Conservation (phyloP, 345 rosid genomes). For the Psidium guajava region DNA sequence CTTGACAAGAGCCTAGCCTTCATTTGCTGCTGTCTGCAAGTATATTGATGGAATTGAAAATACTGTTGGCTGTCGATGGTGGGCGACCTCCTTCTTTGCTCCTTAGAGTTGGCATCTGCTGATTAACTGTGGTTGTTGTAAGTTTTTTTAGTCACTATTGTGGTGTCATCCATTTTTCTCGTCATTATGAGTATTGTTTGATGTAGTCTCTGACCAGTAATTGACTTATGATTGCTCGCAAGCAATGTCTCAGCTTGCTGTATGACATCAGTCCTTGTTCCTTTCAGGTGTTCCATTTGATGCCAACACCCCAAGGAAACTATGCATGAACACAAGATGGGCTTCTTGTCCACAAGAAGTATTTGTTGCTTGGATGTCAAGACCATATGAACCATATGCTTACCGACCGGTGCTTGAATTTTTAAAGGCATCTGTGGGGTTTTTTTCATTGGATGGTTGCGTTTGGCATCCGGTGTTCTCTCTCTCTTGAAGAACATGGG, state of each 20-base stretch:
- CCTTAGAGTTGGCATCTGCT: not conserved
- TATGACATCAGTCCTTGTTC: not conserved
- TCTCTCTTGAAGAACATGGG: not conserved
- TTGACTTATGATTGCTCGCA: not conserved
- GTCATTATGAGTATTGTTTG: not conserved
- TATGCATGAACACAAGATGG: conserved; percentile 43
- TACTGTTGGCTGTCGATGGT: not conserved
- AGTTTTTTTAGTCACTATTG: not conserved
- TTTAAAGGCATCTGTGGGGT: not conserved
- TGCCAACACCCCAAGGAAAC: conserved; percentile 93
- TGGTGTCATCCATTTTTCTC: not conserved
- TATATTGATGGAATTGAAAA: not conserved
- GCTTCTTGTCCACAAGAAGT: not conserved
- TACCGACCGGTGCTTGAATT: not conserved
- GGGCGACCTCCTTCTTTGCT: not conserved
- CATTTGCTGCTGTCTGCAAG: not conserved
- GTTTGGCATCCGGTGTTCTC: not conserved
- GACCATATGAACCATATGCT: not conserved
- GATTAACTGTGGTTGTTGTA: not conserved
- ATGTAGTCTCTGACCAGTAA: not conserved
- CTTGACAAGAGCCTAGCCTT: not conserved
- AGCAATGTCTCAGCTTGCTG: not conserved
- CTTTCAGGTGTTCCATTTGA: conserved; percentile 92
- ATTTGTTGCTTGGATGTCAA: not conserved
- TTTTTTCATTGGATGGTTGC: not conserved